Evolutionary conservation across 805 yeast species (phyloP), one percentile per base, ranked within the genome.

Genomic region (Cyberlindnera americana): DNA sequence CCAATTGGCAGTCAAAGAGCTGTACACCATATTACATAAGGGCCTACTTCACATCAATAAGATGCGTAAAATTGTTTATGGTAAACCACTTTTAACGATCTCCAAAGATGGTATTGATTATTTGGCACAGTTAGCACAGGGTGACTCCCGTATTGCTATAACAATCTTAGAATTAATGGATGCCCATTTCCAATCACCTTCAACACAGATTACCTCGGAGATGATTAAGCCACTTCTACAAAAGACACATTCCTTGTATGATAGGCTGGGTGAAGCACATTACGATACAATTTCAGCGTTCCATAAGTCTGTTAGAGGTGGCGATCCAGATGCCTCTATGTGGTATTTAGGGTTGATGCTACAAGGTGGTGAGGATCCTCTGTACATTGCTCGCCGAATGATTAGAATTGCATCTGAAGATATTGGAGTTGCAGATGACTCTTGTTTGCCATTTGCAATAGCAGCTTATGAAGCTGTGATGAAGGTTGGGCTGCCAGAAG

Each of bases 201-300:
- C 21, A 3, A 19, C 22, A 11, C 34, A 36, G 31, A 38, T 47
- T 25, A 45, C 43, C 1, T 27, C 35, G 35, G 48, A 47, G 11
- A 33, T 46, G 21, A 52, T 82, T 35, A 69, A 73, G 38, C 49
- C 61, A 45, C 42, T 73, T 33, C 40, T 77, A 57, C 47, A 68
- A 57, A 61, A 81, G 59, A 67, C 81, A 63, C 74, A 47, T 68
- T 77, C 61, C 64, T 76, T 50, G 75, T 90, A 91, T 57, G 98
- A 93, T 60, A 70, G 86, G 33, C 80, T 78, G 24, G 97, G 97
- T 1, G 99, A 93, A 52, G 77, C 79, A 5, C 99, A 93, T 60
- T 93, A 93, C 60, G 99, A 93, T 59, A 78, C 95, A 1, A 93
- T 93, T 6, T 85, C 95, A 12, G 99, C 99, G 1, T 84, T 93